These are phyloP conservation scores for Populus deltoides DNA, from an alignment of 345 rosid genomes.

Conservation along the genomic window DNA sequence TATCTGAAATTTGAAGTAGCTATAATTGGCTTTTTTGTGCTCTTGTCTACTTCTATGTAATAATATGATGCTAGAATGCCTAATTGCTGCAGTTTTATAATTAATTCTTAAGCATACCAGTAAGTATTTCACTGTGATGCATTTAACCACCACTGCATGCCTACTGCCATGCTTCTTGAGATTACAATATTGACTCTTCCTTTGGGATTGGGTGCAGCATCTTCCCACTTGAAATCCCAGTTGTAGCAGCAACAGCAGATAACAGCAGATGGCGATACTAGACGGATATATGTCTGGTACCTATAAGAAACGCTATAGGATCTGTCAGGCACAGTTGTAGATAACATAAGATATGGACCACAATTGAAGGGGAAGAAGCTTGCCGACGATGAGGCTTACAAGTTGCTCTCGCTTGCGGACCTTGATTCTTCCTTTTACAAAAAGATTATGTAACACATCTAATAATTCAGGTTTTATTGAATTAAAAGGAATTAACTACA, in stretches of 20 bases:
- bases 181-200: background rate
- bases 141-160: background rate
- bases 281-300: background rate
- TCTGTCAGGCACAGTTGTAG: constrained; percentile 67
- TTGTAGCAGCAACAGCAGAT: background rate
- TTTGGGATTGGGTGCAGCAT: background rate
- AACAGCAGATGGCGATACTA: background rate
- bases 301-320: background rate
- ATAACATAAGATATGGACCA: constrained; percentile 79
- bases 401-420: constrained; percentile 67
- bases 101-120: background rate
- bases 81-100: background rate
- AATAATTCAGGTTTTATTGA: too few species aligned
- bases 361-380: constrained; percentile 64
- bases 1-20: background rate
- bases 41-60: background rate
- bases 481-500: too few species aligned
- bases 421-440: constrained; percentile 54
- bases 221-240: background rate
- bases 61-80: background rate
- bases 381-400: constrained; percentile 47
- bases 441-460: constrained; percentile 33
- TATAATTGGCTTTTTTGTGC: background rate
- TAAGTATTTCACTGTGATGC: background rate
- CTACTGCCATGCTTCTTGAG: background rate